These are phyloP conservation scores for Dendrocalamus latiflorus DNA, from an alignment of 202 grass and related monocot species.

Conservation along the genomic window DNA sequence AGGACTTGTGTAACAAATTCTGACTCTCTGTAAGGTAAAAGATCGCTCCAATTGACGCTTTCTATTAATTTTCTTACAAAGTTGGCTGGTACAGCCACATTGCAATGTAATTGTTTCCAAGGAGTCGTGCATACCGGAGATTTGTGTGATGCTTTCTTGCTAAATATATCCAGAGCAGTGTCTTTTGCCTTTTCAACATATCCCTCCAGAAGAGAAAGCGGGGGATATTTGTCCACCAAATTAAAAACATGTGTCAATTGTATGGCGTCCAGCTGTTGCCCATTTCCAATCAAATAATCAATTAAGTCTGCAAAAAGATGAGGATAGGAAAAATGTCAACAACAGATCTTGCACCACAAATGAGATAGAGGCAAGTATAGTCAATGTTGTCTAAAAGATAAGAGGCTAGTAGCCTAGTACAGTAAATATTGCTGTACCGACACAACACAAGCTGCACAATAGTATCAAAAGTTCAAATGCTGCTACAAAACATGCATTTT, in stretches of 20 bases:
- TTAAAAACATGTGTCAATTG: constrained; percentile 26
- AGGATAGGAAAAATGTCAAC: constrained; percentile 4
- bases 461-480: background rate
- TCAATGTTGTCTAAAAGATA: too few relatives aligned
- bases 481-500: background rate
- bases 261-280: constrained; percentile 25
- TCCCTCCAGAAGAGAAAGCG: constrained; percentile 36
- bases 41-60: background rate
- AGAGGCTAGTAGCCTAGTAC: too few relatives aligned
- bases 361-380: background rate
- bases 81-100: background rate
- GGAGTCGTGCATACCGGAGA: constrained; percentile 27
- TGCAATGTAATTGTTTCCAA: background rate
- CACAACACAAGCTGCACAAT: too few relatives aligned
- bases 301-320: constrained; percentile 52
- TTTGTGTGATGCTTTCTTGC: constrained; percentile 16
- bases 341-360: constrained; percentile 8
- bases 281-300: constrained; percentile 42
- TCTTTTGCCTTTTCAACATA: constrained; percentile 41
- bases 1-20: background rate
- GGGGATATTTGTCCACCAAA: constrained; percentile 38
- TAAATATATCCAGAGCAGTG: constrained; percentile 30
- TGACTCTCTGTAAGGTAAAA: background rate
- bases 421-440: too few relatives aligned
- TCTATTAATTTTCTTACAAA: background rate